Base-by-base conservation (phyloP, 1,139 yeast genomes). In the Protomyces lactucae-debilis region DNA sequence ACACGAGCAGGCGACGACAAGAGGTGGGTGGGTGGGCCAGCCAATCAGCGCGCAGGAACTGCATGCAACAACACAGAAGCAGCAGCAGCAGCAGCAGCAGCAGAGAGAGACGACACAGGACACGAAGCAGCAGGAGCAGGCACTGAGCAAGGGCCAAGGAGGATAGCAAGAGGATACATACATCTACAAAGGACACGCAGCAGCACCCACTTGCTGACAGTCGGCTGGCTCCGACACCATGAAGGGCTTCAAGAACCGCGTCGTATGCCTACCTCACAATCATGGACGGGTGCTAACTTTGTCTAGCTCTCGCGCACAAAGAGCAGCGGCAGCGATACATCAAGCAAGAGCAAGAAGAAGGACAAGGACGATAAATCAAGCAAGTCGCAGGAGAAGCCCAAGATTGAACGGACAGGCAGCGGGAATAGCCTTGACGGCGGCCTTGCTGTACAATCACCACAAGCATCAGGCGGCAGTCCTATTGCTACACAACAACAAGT, bases 181-280 rank as follows among this genome's bases (percentile, higher is more conserved):
- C 32, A 28, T 28, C 8, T 28, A 28, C 32, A 28, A 6, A 28
- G 32, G 32, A 28, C 32, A 28, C 8, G 32, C 32, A 28, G 32
- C 32, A 28, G 32, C 32, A 28, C 32, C 32, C 32, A 28, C 32
- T 28, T 28, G 32, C 32, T 28, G 32, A 28, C 32, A 5, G 32
- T 28, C 32, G 32, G 32, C 32, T 28, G 32, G 32, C 32, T 28
- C 32, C 32, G 32, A 4, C 43, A n/a, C 16, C 21, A 71, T 71
- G 73, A 70, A 71, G 67, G 72, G 73, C 57, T 70, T 71, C 67
- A 71, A 69, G 61, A 72, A 69, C 66, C 70, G 72, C 48, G 71
- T 71, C 66, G 71, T 70, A 61, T 10, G 68, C 6, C 66, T 12
- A 21, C 23, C n/a, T 16, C 21, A 55, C 36, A 46, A 28, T 40